Conservation (phyloP, 495 filamentous ascomycete genomes). For the Elasticomyces elasticus region DNA sequence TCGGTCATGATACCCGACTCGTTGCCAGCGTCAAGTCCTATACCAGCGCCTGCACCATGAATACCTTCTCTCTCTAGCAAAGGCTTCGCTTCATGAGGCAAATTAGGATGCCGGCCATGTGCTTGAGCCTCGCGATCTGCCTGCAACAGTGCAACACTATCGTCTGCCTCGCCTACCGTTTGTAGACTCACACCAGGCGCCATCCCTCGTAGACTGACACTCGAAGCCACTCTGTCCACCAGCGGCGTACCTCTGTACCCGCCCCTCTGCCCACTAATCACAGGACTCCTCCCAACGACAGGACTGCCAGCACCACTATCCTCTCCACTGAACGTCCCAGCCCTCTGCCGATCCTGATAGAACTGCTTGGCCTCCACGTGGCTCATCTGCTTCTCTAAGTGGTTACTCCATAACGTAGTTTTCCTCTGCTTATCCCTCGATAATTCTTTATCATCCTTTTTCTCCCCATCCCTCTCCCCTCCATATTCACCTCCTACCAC, state of each 20-base stretch:
- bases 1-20: constrained; percentile 70
- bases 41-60: constrained; percentile 43
- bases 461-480: constrained; percentile 40
- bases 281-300: constrained; percentile 5
- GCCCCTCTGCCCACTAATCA: constrained; percentile 4
- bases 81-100: constrained; percentile 42
- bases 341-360: constrained; percentile 78
- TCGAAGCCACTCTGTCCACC: background rate
- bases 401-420: constrained; percentile 76
- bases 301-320: background rate
- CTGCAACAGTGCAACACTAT: constrained; percentile 29
- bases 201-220: background rate
- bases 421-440: constrained; percentile 65
- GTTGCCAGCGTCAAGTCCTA: constrained; percentile 42
- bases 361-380: constrained; percentile 89
- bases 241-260: constrained; percentile 22
- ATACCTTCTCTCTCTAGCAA: constrained; percentile 39
- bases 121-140: constrained; percentile 40
- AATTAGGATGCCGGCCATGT: constrained; percentile 36
- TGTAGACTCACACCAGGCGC: constrained; percentile 24
- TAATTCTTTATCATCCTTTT: no score
- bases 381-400: constrained; percentile 81
- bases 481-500: background rate
- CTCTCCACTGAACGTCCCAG: constrained; percentile 3
- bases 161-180: constrained; percentile 20